Conservation (phyloP, 257 asterid genomes). For the Paraleonurus japonicus region DNA sequence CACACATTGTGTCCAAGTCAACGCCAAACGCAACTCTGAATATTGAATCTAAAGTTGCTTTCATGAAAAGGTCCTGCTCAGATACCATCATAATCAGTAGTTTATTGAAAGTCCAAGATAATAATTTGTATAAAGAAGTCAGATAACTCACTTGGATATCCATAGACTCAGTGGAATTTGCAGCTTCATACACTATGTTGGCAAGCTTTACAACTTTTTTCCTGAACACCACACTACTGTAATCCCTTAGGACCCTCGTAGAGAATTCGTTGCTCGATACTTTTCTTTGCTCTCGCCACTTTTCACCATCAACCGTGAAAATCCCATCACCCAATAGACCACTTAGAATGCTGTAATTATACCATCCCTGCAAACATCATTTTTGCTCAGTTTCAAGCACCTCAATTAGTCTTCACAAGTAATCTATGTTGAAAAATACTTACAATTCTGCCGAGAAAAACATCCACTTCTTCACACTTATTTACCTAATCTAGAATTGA, state of each 20-base stretch:
- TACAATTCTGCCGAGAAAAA: not conserved
- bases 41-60: slow-evolving; percentile 52
- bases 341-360: slow-evolving; percentile 41
- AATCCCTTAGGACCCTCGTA: slow-evolving; percentile 61
- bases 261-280: slow-evolving; percentile 73
- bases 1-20: slow-evolving; percentile 57
- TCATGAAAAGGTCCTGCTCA: slow-evolving; percentile 57
- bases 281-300: slow-evolving; percentile 76
- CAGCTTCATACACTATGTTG: slow-evolving; percentile 46
- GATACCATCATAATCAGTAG: not conserved
- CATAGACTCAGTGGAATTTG: slow-evolving; percentile 29
- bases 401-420: not conserved
- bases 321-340: slow-evolving; percentile 74
- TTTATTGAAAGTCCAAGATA: not conserved
- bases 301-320: slow-evolving; percentile 76
- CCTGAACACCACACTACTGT: slow-evolving; percentile 57
- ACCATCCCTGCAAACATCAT: slow-evolving; percentile 44
- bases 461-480: not conserved
- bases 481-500: not conserved
- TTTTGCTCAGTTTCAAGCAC: not conserved
- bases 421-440: not conserved
- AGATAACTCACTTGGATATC: slow-evolving; percentile 61
- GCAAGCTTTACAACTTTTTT: slow-evolving; percentile 52
- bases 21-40: slow-evolving; percentile 58
- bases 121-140: not conserved